Evolutionary conservation across 2,329 filamentous ascomycete genomes (phyloP).

Genomic region (Alternaria arborescens): DNA sequence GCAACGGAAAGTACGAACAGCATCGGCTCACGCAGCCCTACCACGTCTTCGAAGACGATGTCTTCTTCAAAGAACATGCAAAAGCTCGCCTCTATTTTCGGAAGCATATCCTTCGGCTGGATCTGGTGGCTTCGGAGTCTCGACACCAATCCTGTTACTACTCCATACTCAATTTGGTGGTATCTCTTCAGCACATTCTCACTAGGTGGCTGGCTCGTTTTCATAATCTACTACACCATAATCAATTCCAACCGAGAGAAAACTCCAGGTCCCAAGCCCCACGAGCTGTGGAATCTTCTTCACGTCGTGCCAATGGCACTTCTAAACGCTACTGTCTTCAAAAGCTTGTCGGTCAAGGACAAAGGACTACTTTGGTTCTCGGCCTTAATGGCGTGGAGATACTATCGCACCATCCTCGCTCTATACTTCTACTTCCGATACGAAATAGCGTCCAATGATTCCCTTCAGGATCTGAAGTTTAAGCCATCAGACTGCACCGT

Average conservation of each 20-base stretch:
- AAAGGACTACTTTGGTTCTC: constrained; percentile 20
- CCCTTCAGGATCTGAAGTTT: background rate
- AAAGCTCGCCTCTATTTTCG: background rate
- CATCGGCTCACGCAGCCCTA: background rate
- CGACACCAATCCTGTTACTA: background rate
- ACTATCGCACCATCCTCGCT: constrained; percentile 29
- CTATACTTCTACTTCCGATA: constrained; percentile 31
- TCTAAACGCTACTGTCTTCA: constrained; percentile 8
- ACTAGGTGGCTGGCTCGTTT: background rate
- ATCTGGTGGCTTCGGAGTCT: background rate
- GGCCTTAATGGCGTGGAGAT: constrained; percentile 26
- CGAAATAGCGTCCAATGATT: background rate
- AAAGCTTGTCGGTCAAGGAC: constrained; percentile 10
- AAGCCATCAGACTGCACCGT: constrained; percentile 25
- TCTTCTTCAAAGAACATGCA: background rate
- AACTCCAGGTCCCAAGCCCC: background rate
- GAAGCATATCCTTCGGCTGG: background rate
- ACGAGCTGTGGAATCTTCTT: background rate
- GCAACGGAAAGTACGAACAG: background rate
- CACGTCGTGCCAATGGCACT: background rate
- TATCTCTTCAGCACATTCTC: background rate
- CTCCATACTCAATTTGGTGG: background rate
- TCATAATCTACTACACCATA: background rate
- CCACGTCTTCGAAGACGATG: background rate
- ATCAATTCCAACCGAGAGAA: background rate